Conservation (phyloP, 2,329 filamentous ascomycete genomes). For the Cryphonectria parasitica region DNA sequence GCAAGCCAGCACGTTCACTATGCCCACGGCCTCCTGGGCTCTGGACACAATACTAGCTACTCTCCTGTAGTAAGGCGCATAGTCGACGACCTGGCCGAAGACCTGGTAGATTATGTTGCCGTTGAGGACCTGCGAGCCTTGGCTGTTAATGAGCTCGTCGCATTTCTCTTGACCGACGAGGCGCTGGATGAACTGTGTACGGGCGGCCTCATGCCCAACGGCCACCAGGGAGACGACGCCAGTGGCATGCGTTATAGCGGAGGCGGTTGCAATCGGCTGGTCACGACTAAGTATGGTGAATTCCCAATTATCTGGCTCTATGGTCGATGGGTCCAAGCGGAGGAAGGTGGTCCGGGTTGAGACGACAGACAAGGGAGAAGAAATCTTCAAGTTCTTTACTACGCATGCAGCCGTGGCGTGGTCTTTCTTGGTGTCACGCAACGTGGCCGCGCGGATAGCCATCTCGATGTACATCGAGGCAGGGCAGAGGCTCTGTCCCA, state of each 20-base stretch:
- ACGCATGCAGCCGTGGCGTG: not conserved
- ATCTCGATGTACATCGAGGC: slow-evolving; percentile 38
- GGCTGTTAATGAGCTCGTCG: not conserved
- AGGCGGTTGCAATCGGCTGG: not conserved
- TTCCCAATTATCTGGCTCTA: not conserved
- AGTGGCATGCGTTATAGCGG: slow-evolving; percentile 5
- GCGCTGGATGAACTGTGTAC: slow-evolving; percentile 10
- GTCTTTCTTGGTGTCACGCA: not conserved
- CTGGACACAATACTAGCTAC: slow-evolving; percentile 24
- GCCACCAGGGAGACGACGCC: slow-evolving; percentile 5
- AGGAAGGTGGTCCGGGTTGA: not conserved
- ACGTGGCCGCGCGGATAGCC: slow-evolving; percentile 29
- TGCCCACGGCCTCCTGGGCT: slow-evolving; percentile 26
- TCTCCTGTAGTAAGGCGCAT: slow-evolving; percentile 27
- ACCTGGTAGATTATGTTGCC: slow-evolving; percentile 41
- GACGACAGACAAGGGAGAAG: not conserved
- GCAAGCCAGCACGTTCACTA: slow-evolving; percentile 22
- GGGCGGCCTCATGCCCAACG: not conserved
- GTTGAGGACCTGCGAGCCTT: slow-evolving; percentile 40
- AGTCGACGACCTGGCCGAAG: slow-evolving; percentile 27
- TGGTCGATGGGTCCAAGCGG: not conserved
- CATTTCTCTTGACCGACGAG: not conserved
- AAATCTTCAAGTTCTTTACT: slow-evolving; percentile 1
- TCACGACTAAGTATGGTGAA: slow-evolving; percentile 14
- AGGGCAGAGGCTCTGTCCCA: slow-evolving; percentile 34